These are phyloP conservation scores for Microcera coccophila DNA, from an alignment of 2,329 filamentous ascomycete species.

Conservation along the genomic window DNA sequence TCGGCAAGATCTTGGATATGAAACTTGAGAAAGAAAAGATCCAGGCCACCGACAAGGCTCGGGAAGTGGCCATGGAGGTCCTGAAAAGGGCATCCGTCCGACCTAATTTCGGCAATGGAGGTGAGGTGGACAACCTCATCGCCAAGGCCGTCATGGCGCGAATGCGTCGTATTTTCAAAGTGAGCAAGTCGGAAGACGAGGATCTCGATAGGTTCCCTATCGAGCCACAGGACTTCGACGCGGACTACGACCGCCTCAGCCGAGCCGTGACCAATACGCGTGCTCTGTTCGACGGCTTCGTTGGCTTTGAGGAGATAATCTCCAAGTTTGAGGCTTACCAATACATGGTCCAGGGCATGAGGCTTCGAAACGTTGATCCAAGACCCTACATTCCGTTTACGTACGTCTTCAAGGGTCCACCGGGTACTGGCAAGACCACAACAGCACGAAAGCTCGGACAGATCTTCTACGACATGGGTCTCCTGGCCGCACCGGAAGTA, in stretches of 20 bases:
- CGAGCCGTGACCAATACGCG: slow-evolving; percentile 41
- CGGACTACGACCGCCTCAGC: slow-evolving; percentile 52
- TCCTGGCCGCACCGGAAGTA: slow-evolving; percentile 58
- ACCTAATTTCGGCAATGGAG: slow-evolving; percentile 71
- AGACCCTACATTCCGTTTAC: slow-evolving; percentile 55
- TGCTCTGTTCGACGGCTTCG: slow-evolving; percentile 54
- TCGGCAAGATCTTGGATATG: slow-evolving; percentile 58
- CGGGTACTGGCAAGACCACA: slow-evolving; percentile 68
- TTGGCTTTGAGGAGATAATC: slow-evolving; percentile 57
- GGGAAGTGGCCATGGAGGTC: slow-evolving; percentile 54
- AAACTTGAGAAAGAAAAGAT: slow-evolving; percentile 60
- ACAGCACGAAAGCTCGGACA: slow-evolving; percentile 68
- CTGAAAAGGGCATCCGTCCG: slow-evolving; percentile 59
- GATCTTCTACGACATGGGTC: slow-evolving; percentile 69
- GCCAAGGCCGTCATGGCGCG: slow-evolving; percentile 24
- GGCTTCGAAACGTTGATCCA: slow-evolving; percentile 50
- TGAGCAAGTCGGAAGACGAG: slow-evolving; percentile 16
- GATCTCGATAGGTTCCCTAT: slow-evolving; percentile 22
- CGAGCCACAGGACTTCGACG: slow-evolving; percentile 49
- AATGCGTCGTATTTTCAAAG: slow-evolving; percentile 22
- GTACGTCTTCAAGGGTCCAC: slow-evolving; percentile 62
- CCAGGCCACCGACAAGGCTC: slow-evolving; percentile 49
- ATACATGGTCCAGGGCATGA: slow-evolving; percentile 49
- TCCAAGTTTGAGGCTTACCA: slow-evolving; percentile 54
- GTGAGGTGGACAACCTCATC: slow-evolving; percentile 61